Percentiles rank a stretch among this genome's conserved stretches.
Evolutionary conservation across 2,329 filamentous ascomycete species (phyloP).

Genomic region (Xylariaceae sp.): DNA sequence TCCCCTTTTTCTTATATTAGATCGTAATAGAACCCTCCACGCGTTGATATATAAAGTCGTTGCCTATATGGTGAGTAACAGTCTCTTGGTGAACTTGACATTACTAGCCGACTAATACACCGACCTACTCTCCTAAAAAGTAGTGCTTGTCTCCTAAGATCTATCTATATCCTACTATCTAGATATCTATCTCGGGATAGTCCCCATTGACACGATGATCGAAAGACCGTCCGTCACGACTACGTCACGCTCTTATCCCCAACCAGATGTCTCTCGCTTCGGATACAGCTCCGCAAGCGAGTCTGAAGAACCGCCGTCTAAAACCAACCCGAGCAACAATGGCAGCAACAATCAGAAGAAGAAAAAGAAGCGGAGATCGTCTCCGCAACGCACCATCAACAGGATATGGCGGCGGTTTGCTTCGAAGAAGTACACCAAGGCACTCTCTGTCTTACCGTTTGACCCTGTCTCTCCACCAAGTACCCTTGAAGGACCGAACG

Average conservation of each 20-base stretch:
- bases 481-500: constrained; percentile 50
- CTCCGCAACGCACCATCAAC: constrained; percentile 62
- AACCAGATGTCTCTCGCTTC: constrained; percentile 29
- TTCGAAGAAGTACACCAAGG: constrained; percentile 59
- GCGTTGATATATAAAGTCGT: too few species aligned
- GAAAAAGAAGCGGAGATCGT: constrained; percentile 52
- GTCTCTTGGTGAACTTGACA: background rate
- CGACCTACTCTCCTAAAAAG: background rate
- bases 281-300: constrained; percentile 48
- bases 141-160: background rate
- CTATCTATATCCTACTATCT: background rate
- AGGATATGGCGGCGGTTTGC: constrained; percentile 59
- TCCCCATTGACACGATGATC: constrained; percentile 6
- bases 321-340: constrained; percentile 29
- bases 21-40: too few species aligned
- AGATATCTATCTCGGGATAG: background rate
- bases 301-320: constrained; percentile 40
- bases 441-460: constrained; percentile 60
- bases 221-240: constrained; percentile 2
- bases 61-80: background rate
- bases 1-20: too few species aligned
- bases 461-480: constrained; percentile 51
- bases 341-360: constrained; percentile 45
- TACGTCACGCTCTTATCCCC: constrained; percentile 15
- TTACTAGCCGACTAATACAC: background rate